These are phyloP conservation scores for Rhododendron ferrugineum DNA, from an alignment of 148 eudicot species.

Conservation along the genomic window DNA sequence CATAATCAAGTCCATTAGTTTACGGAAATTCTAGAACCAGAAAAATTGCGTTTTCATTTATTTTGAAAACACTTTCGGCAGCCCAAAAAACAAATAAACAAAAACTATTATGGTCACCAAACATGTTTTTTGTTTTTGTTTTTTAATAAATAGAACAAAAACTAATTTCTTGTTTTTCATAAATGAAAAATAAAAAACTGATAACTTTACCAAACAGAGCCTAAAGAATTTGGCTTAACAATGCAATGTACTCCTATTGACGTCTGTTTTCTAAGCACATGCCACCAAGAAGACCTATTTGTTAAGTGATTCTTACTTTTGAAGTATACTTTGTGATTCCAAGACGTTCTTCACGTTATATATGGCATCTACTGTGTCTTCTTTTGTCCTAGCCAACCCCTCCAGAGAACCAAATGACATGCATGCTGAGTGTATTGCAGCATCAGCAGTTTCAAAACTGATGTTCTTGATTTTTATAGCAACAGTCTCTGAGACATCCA, in stretches of 20 bases:
- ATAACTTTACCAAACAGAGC: too few relatives aligned
- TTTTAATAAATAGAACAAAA: too few relatives aligned
- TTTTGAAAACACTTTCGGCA: too few relatives aligned
- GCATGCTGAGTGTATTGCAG: conserved; percentile 20
- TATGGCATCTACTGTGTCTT: conserved; percentile 19
- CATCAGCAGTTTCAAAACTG: conserved; percentile 6
- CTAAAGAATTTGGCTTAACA: not conserved
- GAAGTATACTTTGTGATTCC: conserved; percentile 11
- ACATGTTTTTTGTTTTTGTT: too few relatives aligned
- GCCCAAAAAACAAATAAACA: too few relatives aligned
- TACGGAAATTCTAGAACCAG: too few relatives aligned
- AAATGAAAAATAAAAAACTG: too few relatives aligned
- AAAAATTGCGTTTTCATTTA: too few relatives aligned
- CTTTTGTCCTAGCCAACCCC: conserved; percentile 21
- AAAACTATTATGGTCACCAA: too few relatives aligned
- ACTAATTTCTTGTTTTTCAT: too few relatives aligned
- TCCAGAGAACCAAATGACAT: conserved; percentile 16
- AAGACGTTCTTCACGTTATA: conserved; percentile 11
- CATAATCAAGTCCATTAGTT: too few relatives aligned
- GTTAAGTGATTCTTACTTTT: conserved; percentile 15
- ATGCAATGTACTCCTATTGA: not conserved
- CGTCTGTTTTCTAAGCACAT: not conserved
- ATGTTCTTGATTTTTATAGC: conserved; percentile 19
- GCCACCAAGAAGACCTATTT: not conserved
- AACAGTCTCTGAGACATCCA: conserved; percentile 7